Percentiles rank a stretch among this genome's conserved stretches.
Conservation (phyloP, 495 filamentous ascomycete species). For the Aspergillus cavernicola region DNA sequence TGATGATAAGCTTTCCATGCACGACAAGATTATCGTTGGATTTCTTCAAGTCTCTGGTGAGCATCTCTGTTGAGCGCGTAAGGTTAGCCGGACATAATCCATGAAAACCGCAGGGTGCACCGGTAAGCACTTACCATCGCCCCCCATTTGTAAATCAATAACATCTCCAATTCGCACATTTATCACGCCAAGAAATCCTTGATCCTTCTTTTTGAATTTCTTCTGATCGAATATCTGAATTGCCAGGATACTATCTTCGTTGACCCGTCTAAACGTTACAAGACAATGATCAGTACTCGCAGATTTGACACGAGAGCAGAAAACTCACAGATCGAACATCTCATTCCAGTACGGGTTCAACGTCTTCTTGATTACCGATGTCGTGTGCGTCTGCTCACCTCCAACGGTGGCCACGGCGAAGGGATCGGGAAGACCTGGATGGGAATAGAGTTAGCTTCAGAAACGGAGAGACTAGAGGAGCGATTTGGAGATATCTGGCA, state of each 20-base stretch:
- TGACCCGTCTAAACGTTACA: conserved; percentile 59
- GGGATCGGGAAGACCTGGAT: conserved; percentile 87
- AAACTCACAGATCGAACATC: conserved; percentile 81
- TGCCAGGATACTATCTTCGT: conserved; percentile 91
- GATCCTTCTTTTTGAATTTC: conserved; percentile 99
- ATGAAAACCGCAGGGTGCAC: background rate
- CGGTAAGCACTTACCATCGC: conserved; percentile 68
- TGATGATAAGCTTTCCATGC: conserved; percentile 95
- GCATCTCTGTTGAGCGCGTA: conserved; percentile 63
- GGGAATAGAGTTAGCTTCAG: conserved; percentile 22
- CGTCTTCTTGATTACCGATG: conserved; percentile 91
- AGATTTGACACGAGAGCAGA: background rate
- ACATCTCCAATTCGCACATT: conserved; percentile 93
- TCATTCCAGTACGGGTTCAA: conserved; percentile 99
- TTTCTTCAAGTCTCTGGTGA: conserved; percentile 97
- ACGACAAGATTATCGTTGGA: conserved; percentile 97
- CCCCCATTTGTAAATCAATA: conserved; percentile 81
- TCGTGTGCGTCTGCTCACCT: conserved; percentile 95
- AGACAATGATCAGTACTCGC: conserved; percentile 20
- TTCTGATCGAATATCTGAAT: conserved; percentile 99
- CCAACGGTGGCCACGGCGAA: conserved; percentile 96
- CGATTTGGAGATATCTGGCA: background rate
- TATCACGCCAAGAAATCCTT: conserved; percentile 96
- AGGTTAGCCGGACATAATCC: conserved; percentile 1
- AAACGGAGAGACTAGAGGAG: background rate